Conservation (phyloP, 495 filamentous ascomycete genomes). For the Xylaria palmicola region DNA sequence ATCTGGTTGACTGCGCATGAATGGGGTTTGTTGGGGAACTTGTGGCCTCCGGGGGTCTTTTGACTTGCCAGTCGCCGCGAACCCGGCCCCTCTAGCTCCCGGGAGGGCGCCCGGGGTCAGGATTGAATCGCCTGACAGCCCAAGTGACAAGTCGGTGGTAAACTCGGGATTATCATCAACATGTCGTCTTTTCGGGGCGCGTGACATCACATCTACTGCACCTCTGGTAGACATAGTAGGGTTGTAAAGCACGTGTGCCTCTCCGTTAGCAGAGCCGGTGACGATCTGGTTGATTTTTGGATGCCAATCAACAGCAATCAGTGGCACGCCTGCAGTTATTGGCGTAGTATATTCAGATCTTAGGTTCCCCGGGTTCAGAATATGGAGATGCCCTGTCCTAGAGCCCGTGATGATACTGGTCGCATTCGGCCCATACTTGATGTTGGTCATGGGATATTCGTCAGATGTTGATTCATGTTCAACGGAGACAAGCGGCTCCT, state of each 20-base stretch:
- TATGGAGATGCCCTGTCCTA: slow-evolving; percentile 80
- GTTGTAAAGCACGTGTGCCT: slow-evolving; percentile 87
- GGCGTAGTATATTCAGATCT: slow-evolving; percentile 79
- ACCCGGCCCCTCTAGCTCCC: slow-evolving; percentile 48
- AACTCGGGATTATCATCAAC: slow-evolving; percentile 87
- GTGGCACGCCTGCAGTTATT: slow-evolving; percentile 75
- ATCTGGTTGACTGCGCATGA: slow-evolving; percentile 87
- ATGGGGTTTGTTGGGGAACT: slow-evolving; percentile 81
- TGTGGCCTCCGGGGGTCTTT: slow-evolving; percentile 80
- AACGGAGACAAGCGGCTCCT: slow-evolving; percentile 76
- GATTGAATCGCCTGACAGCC: slow-evolving; percentile 80
- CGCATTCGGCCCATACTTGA: slow-evolving; percentile 81
- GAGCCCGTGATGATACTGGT: slow-evolving; percentile 88
- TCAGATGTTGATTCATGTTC: slow-evolving; percentile 77
- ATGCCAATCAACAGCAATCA: slow-evolving; percentile 89
- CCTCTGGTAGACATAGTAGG: slow-evolving; percentile 77
- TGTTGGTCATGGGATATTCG: slow-evolving; percentile 79
- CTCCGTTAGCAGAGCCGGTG: slow-evolving; percentile 85
- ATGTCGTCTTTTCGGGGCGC: slow-evolving; percentile 89
- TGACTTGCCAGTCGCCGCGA: slow-evolving; percentile 76
- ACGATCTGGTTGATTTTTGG: slow-evolving; percentile 93
- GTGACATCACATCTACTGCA: slow-evolving; percentile 85
- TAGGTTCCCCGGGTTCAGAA: slow-evolving; percentile 88
- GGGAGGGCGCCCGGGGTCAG: slow-evolving; percentile 61
- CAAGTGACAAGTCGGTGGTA: slow-evolving; percentile 76